Base-by-base conservation (phyloP, 1,284 basidiomycete species). In the Boletus sp. region DNA sequence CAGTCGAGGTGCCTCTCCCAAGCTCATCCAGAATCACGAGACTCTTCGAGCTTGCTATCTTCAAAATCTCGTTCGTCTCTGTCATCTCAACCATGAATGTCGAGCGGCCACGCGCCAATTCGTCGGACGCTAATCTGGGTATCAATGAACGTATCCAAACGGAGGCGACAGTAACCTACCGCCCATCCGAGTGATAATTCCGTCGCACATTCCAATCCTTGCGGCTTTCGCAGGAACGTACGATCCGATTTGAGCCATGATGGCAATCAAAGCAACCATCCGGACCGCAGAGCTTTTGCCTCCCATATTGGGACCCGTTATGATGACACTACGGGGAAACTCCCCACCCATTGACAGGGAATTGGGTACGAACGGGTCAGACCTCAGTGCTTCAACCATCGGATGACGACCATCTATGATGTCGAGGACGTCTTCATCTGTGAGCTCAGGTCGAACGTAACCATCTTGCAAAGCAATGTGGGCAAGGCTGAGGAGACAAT, bases 1-100 rank as follows among this genome's bases (percentile, higher is more conserved):
- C 88, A 0, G 90, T 93, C 0, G 86, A 86, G 0, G 91, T 93
- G 8, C 91, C 90, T 35, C 91, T 73, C 41, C 85, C 86, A n/a
- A 88, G 76, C 60, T 89, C 87, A 59, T 97, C 94, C 2, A 96
- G 72, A 39, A 97, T 87, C 9, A 96, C 89, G 6, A 94, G 73
- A 45, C 88, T 89, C 34, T 75, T 76, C 10, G 74, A 67, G 0
- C 89, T 88, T 1, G 88, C 85, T 13, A 80, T 74, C 33, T 81
- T 76, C 14, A 98, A 69, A 48, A 98, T 94, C 55, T 96, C 91
- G 57, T 86, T 88, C 0, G 94, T 97, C 66, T 98, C 94, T 8
- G 84, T 77, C 72, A 98, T 86, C 69, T 99, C 95, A 1, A 96
- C 89, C 92, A 96, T 94, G 61, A 94, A 95, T 0, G 94, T 97